phyloP scores from a whole-genome alignment of 2,329 filamentous ascomycete species.

The Xylariaceae sp. region DNA sequence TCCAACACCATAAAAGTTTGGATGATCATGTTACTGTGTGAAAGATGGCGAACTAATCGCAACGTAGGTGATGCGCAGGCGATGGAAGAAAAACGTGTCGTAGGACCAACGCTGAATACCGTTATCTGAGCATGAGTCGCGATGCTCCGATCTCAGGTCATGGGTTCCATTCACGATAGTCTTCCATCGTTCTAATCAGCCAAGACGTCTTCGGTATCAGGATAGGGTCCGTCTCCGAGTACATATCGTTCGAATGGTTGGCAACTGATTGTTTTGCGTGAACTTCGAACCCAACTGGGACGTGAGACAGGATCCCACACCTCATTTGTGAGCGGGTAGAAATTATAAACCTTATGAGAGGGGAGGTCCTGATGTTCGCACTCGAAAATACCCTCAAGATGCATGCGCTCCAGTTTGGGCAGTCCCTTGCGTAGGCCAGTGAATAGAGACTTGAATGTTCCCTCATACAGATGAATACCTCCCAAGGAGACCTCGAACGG shows the following conservation, averaged over 20 bases:
- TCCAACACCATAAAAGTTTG: neutral
- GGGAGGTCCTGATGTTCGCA: conserved; percentile 34
- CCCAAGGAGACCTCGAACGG: conserved; percentile 36
- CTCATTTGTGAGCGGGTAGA: conserved; percentile 38
- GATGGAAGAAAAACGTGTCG: conserved; percentile 15
- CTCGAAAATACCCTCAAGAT: conserved; percentile 43
- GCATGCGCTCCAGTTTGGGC: conserved; percentile 35
- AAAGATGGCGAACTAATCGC: conserved; percentile 1
- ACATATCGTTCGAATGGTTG: conserved; percentile 37
- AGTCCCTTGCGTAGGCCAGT: conserved; percentile 33
- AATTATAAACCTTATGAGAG: conserved; percentile 37
- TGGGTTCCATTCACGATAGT: no score
- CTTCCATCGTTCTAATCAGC: conserved; percentile 16
- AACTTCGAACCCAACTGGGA: conserved; percentile 25
- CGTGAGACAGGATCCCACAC: conserved; percentile 31
- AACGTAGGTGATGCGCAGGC: conserved; percentile 8
- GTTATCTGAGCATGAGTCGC: no score
- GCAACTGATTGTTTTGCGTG: conserved; percentile 31
- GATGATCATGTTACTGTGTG: no score
- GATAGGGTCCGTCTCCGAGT: conserved; percentile 34
- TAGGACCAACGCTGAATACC: conserved; percentile 12
- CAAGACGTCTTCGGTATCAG: conserved; percentile 18
- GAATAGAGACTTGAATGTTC: conserved; percentile 41
- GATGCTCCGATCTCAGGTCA: no score
- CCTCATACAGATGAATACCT: conserved; percentile 40